These are phyloP conservation scores for Citropsis articulata DNA, from an alignment of 345 rosid species.

Conservation along the genomic window DNA sequence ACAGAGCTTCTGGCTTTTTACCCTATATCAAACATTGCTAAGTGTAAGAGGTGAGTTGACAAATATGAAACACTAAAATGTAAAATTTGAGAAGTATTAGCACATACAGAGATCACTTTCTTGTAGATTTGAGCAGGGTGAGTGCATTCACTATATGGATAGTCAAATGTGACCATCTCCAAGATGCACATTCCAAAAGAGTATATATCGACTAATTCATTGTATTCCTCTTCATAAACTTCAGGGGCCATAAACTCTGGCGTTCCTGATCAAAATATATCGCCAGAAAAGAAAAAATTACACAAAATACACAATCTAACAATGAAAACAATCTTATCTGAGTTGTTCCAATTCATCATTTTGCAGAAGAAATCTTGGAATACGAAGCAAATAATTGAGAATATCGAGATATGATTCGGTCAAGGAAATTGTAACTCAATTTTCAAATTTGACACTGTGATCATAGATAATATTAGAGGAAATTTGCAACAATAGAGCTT, in stretches of 20 bases:
- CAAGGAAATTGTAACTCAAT: not conserved
- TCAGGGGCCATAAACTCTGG: conserved; percentile 99
- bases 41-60: not conserved
- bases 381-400: not conserved
- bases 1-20: conserved; percentile 77
- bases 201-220: conserved; percentile 93
- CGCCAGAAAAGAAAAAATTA: not conserved
- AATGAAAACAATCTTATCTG: not conserved
- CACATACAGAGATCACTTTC: conserved; percentile 87
- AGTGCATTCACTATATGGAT: conserved; percentile 94
- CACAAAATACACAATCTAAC: not conserved
- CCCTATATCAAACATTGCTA: conserved; percentile 48
- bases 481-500: conserved; percentile 15
- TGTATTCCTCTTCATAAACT: conserved; percentile 92
- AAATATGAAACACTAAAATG: not conserved
- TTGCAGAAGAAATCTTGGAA: not conserved
- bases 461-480: not conserved
- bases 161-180: conserved; percentile 96
- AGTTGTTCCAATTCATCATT: not conserved
- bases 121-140: conserved; percentile 98
- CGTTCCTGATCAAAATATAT: conserved; percentile 51
- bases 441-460: not conserved
- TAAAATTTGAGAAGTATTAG: not conserved
- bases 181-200: conserved; percentile 96
- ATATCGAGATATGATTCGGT: not conserved